Evolutionary conservation across 495 filamentous ascomycete species (phyloP), one percentile per base, ranked within the genome.

Genomic region (Copromyces sp.): DNA sequence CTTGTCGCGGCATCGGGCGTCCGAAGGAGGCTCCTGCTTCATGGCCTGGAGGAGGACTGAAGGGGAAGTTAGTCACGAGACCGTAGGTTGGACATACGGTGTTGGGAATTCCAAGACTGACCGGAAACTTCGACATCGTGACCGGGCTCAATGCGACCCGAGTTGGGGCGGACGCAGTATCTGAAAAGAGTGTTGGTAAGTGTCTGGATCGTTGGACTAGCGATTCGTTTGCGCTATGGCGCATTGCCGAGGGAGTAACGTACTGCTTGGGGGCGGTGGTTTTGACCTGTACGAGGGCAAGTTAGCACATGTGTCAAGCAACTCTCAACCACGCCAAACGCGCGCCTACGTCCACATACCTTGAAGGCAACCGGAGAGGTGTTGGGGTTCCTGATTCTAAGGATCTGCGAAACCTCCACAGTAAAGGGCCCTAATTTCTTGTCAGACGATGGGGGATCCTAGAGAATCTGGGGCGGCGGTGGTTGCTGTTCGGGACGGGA

Each of bases 211-310:
- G 14, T 32, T 61, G 53, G 53, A 35, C 53, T 16, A 24, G 53
- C 8, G 29, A 35, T 35, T 61, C 53, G 53, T 61, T 61, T 61
- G 53, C 53, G 53, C 29, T 61, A 61, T 12, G 53, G 53, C 53
- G 53, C 53, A 61, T 61, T 73, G 44, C 40, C 39, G 20, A 39
- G 74, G 68, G 39, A 59, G 70, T 81, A 32, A 74, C 93, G 78
- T 93, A 99, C 95, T 98, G 95, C 83, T 99, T 98, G 7, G 96
- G 95, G 38, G 96, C 96, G 72, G 95, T 99, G 45, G 95, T 99
- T 89, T 99, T 99, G 80, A 99, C 95, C 94, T 98, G 72, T 45
- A 73, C 65, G 9, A 75, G 73, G 29, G 29, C 53, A 61, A 9
- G 29, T 61, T 17, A 61, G 24, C 53, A 61, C 53, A 47, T n/a